phyloP scores from a whole-genome alignment of 768 basidiomycete genomes.

The Daedalea quercina region DNA sequence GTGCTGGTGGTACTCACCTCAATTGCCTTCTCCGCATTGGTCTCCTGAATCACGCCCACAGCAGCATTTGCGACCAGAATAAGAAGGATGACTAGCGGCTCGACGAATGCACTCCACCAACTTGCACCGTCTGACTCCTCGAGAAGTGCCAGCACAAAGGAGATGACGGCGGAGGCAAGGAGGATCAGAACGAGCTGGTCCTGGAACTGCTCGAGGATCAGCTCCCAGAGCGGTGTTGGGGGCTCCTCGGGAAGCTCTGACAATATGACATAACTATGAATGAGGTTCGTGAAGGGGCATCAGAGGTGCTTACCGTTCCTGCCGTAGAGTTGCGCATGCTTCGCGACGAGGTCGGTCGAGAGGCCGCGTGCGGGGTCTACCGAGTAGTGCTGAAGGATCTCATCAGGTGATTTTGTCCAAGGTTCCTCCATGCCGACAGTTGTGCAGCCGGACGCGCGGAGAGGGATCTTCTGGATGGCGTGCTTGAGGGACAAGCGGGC shows the following conservation, averaged over 20 bases:
- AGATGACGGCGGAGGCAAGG: slow-evolving; percentile 87
- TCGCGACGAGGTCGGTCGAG: slow-evolving; percentile 54
- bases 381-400: slow-evolving; percentile 66
- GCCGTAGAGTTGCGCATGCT: slow-evolving; percentile 76
- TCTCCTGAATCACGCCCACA: slow-evolving; percentile 96
- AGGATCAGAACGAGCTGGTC: slow-evolving; percentile 97
- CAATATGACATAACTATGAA: slow-evolving; percentile 6
- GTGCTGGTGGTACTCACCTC: slow-evolving; percentile 57
- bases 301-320: slow-evolving; percentile 61
- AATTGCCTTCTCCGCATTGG: slow-evolving; percentile 93
- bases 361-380: slow-evolving; percentile 64
- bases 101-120: slow-evolving; percentile 84
- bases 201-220: slow-evolving; percentile 98
- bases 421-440: slow-evolving; percentile 49
- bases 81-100: slow-evolving; percentile 90
- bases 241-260: slow-evolving; percentile 91
- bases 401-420: slow-evolving; percentile 68
- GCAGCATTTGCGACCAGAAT: slow-evolving; percentile 97
- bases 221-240: slow-evolving; percentile 85
- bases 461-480: not conserved
- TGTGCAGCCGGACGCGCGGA: not conserved
- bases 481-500: not conserved
- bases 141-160: slow-evolving; percentile 85
- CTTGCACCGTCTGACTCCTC: slow-evolving; percentile 68
- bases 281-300: not conserved